phyloP scores from a whole-genome alignment of 2,329 filamentous ascomycete species.

The Dothideomycetidae sp. region DNA sequence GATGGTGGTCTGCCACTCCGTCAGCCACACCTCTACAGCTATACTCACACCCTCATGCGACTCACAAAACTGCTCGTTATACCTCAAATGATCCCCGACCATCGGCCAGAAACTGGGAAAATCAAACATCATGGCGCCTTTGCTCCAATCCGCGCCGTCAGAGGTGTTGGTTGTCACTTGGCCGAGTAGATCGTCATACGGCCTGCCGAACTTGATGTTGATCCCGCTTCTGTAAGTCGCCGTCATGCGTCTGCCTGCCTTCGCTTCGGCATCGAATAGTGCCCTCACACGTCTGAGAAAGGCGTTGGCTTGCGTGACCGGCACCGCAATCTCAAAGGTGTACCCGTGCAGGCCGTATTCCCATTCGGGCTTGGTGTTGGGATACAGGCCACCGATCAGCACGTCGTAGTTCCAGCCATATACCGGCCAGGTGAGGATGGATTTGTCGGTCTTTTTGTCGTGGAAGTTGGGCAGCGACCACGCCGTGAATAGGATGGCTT shows the following conservation, averaged over 20 bases:
- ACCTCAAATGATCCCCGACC: not conserved
- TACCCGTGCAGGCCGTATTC: not conserved
- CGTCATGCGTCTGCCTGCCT: not conserved
- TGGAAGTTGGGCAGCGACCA: not conserved
- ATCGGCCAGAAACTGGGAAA: not conserved
- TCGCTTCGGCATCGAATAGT: not conserved
- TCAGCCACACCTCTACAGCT: no score
- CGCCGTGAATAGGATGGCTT: not conserved
- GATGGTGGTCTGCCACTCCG: not conserved
- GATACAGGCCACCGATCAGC: not conserved
- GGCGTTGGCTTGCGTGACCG: not conserved
- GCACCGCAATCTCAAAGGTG: not conserved
- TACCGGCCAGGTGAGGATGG: not conserved
- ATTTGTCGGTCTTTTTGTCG: not conserved
- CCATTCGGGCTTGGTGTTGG: not conserved
- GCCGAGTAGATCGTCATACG: not conserved
- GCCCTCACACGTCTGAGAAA: not conserved
- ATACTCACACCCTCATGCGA: no score
- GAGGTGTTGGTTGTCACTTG: not conserved
- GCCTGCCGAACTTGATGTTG: not conserved
- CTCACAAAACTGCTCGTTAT: not conserved
- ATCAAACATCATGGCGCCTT: not conserved
- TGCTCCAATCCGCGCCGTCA: not conserved
- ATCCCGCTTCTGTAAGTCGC: not conserved
- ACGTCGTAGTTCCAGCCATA: not conserved